Evolutionary conservation across 1,139 yeast genomes (phyloP).

Genomic region (Saccharomyces hybrid): DNA sequence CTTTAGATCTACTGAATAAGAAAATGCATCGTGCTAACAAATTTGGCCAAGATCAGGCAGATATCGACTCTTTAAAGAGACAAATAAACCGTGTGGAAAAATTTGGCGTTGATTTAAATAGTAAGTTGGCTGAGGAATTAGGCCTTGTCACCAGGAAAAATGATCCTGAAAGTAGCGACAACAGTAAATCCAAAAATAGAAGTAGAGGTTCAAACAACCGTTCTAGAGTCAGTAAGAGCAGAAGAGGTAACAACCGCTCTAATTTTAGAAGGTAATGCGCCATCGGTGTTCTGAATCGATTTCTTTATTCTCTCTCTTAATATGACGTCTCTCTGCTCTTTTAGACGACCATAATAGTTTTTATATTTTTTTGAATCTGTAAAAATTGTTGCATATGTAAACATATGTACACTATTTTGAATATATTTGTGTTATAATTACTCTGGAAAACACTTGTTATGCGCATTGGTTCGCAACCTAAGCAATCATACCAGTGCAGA

Average conservation of each 20-base stretch:
- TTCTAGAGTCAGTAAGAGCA: conserved; percentile 5
- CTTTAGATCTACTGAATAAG: conserved; percentile 58
- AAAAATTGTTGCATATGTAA: not conserved
- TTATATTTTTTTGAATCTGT: no score
- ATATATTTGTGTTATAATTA: not conserved
- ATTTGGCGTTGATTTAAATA: conserved; percentile 71
- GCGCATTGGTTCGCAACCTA: not conserved
- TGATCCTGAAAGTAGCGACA: conserved; percentile 3
- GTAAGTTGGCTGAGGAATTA: conserved; percentile 59
- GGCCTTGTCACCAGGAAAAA: conserved; percentile 37
- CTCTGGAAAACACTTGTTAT: not conserved
- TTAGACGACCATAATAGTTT: not conserved
- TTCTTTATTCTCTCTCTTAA: not conserved
- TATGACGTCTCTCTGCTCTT: not conserved
- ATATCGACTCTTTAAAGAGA: conserved; percentile 41
- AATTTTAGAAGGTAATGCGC: not conserved
- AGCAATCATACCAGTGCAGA: not conserved
- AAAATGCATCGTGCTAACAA: conserved; percentile 69
- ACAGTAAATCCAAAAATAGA: conserved; percentile 4
- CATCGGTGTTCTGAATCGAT: no score
- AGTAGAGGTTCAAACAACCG: conserved; percentile 2
- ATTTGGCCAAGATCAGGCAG: conserved; percentile 58
- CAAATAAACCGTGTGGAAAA: conserved; percentile 67
- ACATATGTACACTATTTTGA: not conserved
- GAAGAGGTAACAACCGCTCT: conserved; percentile 1